Percentiles rank a stretch among this genome's conserved stretches.
These are phyloP conservation scores for Colletotrichum navitas DNA, from an alignment of 2,329 filamentous ascomycete genomes.

Conservation along the genomic window DNA sequence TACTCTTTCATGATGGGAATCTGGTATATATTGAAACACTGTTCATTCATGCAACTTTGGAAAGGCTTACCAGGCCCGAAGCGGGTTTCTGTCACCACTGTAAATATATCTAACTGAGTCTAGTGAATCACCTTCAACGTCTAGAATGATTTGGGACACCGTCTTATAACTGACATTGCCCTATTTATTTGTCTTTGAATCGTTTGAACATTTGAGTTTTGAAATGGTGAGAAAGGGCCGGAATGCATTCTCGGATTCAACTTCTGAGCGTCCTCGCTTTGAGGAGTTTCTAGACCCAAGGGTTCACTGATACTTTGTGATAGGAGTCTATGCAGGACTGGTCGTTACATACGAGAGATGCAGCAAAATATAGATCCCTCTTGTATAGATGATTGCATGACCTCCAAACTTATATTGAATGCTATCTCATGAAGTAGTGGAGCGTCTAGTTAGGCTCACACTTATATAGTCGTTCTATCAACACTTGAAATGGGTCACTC, in stretches of 20 bases:
- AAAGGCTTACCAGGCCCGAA: neutral
- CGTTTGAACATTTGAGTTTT: no score
- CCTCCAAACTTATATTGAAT: neutral
- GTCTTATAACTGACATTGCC: neutral
- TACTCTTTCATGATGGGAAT: neutral
- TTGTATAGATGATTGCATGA: neutral
- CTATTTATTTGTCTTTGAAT: accelerated
- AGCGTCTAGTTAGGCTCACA: neutral
- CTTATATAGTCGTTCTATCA: neutral
- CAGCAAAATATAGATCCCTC: neutral
- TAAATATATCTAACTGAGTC: neutral
- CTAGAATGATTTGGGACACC: neutral
- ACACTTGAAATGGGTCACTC: neutral
- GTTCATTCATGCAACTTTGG: neutral
- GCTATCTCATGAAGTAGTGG: neutral
- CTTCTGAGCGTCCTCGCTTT: no score
- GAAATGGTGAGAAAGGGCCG: no score
- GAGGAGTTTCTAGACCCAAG: no score
- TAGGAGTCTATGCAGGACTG: neutral
- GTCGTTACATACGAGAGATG: no score
- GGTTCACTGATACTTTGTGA: no score
- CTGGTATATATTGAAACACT: neutral
- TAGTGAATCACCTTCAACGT: neutral
- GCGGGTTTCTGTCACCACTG: neutral
- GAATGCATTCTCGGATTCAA: no score